phyloP scores from a whole-genome alignment of 306 rosid species.

The Hippophae gyantsensis region DNA sequence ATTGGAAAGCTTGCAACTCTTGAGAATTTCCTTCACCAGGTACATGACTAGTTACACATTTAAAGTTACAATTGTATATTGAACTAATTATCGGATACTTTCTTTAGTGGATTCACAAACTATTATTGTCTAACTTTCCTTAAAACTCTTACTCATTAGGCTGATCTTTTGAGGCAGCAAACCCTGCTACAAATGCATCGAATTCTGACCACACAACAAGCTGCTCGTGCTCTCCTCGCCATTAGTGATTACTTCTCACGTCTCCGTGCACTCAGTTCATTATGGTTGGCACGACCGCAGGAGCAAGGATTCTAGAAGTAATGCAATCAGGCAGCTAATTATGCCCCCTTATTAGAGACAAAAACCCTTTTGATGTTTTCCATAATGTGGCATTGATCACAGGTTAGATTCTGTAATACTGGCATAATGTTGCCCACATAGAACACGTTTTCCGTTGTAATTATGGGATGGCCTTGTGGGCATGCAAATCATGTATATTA shows the following conservation, averaged over 20 bases:
- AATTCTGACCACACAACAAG: slow-evolving; percentile 61
- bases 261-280: slow-evolving; percentile 70
- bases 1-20: slow-evolving; percentile 75
- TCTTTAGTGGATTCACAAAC: too few species aligned
- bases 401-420: too few species aligned
- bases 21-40: slow-evolving; percentile 75
- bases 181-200: slow-evolving; percentile 71
- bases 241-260: slow-evolving; percentile 57
- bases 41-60: neutral
- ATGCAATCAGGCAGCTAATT: neutral
- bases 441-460: too few species aligned
- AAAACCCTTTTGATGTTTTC: too few species aligned
- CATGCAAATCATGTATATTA: too few species aligned
- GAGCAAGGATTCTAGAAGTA: slow-evolving; percentile 17
- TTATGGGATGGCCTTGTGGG: too few species aligned
- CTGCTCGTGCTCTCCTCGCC: slow-evolving; percentile 71
- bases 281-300: slow-evolving; percentile 80
- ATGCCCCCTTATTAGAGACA: neutral
- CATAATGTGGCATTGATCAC: too few species aligned
- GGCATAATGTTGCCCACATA: too few species aligned
- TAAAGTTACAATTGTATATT: neutral
- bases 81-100: neutral
- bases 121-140: neutral
- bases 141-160: slow-evolving; percentile 29
- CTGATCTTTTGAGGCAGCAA: slow-evolving; percentile 81